Conservation (phyloP, 768 basidiomycete genomes). For the Cyclocybe aegerita region DNA sequence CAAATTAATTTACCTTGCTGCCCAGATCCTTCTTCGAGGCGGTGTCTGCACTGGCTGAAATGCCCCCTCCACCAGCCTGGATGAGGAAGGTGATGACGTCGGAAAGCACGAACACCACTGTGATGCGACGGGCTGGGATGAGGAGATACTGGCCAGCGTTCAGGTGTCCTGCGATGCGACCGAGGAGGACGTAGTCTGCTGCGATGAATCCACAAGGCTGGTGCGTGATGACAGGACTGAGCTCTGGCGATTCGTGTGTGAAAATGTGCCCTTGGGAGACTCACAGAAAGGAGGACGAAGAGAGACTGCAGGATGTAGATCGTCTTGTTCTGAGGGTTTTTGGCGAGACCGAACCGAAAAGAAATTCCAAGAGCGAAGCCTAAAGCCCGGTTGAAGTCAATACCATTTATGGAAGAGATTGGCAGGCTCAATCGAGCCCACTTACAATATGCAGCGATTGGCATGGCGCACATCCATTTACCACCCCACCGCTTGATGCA, state of each 20-base stretch:
- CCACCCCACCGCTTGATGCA: slow-evolving; percentile 44
- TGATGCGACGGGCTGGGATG: slow-evolving; percentile 48
- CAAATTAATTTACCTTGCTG: slow-evolving; percentile 29
- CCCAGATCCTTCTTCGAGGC: slow-evolving; percentile 25
- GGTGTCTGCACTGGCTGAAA: slow-evolving; percentile 41
- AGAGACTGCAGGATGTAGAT: slow-evolving; percentile 58
- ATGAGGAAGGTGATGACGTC: slow-evolving; percentile 68
- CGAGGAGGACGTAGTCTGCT: slow-evolving; percentile 65
- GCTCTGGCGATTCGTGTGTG: background rate
- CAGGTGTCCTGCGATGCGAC: slow-evolving; percentile 54
- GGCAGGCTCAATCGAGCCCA: background rate
- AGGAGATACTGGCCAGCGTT: slow-evolving; percentile 46
- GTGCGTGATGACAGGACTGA: background rate
- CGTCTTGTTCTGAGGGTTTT: slow-evolving; percentile 48
- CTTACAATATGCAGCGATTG: slow-evolving; percentile 59
- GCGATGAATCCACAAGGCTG: slow-evolving; percentile 78
- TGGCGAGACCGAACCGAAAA: slow-evolving; percentile 54
- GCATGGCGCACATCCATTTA: slow-evolving; percentile 62
- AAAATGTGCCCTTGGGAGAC: slow-evolving; percentile 13
- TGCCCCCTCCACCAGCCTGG: slow-evolving; percentile 54
- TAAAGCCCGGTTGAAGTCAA: slow-evolving; percentile 16
- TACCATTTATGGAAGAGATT: too few relatives aligned
- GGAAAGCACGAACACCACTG: slow-evolving; percentile 56
- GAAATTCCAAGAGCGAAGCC: slow-evolving; percentile 59
- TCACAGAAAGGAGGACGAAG: slow-evolving; percentile 58